These are phyloP conservation scores for Achaetomiella virescens DNA, from an alignment of 495 filamentous ascomycete genomes.

Conservation along the genomic window DNA sequence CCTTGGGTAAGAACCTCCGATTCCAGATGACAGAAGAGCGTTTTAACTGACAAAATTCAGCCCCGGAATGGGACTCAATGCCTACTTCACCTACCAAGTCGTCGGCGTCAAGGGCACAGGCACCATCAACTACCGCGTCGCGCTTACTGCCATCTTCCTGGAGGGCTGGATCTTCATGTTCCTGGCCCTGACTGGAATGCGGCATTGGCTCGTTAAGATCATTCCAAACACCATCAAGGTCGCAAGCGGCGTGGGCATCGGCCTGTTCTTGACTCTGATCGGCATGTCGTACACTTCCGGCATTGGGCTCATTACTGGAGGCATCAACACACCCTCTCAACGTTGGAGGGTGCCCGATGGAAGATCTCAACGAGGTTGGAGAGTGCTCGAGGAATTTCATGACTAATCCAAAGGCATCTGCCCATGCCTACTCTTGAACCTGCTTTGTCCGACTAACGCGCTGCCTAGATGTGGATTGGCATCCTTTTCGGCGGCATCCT, in stretches of 20 bases:
- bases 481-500: slow-evolving; percentile 73
- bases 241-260: slow-evolving; percentile 74
- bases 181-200: slow-evolving; percentile 68
- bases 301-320: slow-evolving; percentile 64
- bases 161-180: slow-evolving; percentile 62
- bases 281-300: slow-evolving; percentile 71
- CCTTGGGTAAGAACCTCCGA: slow-evolving; percentile 45
- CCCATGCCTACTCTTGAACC: not conserved
- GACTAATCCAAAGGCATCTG: slow-evolving; percentile 55
- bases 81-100: slow-evolving; percentile 82
- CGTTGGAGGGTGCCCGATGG: slow-evolving; percentile 57
- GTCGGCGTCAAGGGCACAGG: slow-evolving; percentile 67
- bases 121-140: slow-evolving; percentile 59
- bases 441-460: slow-evolving; percentile 12
- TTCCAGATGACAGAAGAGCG: not conserved
- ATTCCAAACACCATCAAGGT: slow-evolving; percentile 75
- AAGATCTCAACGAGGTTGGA: slow-evolving; percentile 33
- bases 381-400: slow-evolving; percentile 49
- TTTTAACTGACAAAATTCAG: slow-evolving; percentile 30
- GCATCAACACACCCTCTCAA: slow-evolving; percentile 55
- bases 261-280: slow-evolving; percentile 70
- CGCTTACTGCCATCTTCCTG: slow-evolving; percentile 76
- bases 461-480: slow-evolving; percentile 62
- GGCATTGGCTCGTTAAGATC: slow-evolving; percentile 77
- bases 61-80: slow-evolving; percentile 75